Base-by-base conservation (phyloP, 148 eudicot species). In the Polygonum maritimum region DNA sequence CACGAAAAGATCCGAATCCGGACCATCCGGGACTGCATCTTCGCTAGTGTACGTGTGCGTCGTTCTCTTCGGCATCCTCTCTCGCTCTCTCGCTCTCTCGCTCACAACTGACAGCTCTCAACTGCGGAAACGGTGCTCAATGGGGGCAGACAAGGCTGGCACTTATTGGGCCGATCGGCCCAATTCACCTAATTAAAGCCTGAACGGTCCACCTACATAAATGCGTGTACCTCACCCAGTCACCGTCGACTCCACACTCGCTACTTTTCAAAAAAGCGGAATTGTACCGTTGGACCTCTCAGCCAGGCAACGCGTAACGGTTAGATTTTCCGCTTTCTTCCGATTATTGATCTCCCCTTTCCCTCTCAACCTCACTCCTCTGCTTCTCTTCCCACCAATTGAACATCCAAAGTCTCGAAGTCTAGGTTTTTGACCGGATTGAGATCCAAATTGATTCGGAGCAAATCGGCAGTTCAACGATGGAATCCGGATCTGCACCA, bases 41-140 rank as follows among this genome's bases (percentile, higher is more conserved):
- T 95, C 98, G 84, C 96, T 92, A 74, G 98, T 89, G 81, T 95
- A 95, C 8, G 97, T 95, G 88, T 95, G 98, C 55, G 98, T 94
- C 63, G 97, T 94, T 80, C 98, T 83, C 97, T 91, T 93, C 86
- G 98, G 98, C 98, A 94, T 94, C 74, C 45, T 77, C 65, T 69
- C 72, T 19, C 78, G 49, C 12, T 38, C 44, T 63, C 45, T 12
- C 19, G 8, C 13, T 35, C 76, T 62, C 78, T 73, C 31, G 57
- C 76, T 75, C 84, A 40, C 6, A 4, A 38, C 45, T 31, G 10
- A 14, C 6, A 67, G 2, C 63, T 7, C 63, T 7, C 10, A 67
- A 38, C 14, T 36, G 21, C 71, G 71, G 44, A 35, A 35, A 41
- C 69, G 12, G 38, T 60, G 11, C 71, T 36, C 44, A 36, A 9